Conservation (phyloP, 2,329 filamentous ascomycete species). For the Colletotrichum chrysophilum region DNA sequence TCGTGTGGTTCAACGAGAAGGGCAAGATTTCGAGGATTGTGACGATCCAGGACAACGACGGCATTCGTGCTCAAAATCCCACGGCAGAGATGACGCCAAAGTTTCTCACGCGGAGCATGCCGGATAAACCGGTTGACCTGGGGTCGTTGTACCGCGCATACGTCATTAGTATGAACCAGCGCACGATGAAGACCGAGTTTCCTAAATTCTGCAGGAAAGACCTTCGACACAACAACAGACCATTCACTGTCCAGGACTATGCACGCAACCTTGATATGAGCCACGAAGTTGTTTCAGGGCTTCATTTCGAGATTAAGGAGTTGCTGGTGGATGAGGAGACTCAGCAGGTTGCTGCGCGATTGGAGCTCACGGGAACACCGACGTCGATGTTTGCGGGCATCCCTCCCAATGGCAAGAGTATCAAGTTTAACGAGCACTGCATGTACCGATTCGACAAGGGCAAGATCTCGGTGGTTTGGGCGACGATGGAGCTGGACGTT, state of each 20-base stretch:
- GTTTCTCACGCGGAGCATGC: constrained; percentile 2
- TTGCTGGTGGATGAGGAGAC: constrained; percentile 33
- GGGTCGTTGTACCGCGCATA: constrained; percentile 30
- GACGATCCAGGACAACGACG: constrained; percentile 18
- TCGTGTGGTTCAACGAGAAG: constrained; percentile 15
- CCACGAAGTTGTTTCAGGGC: constrained; percentile 30
- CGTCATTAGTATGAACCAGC: constrained; percentile 35
- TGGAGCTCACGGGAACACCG: constrained; percentile 35
- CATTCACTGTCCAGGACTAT: constrained; percentile 29
- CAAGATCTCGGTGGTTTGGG: constrained; percentile 37
- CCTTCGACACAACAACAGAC: constrained; percentile 34
- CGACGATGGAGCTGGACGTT: constrained; percentile 34
- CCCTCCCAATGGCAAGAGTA: constrained; percentile 29
- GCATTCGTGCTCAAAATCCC: background rate
- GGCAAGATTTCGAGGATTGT: constrained; percentile 15
- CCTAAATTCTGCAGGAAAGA: constrained; percentile 28
- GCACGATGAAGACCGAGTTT: constrained; percentile 28
- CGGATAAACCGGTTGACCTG: background rate
- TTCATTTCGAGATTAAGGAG: constrained; percentile 29
- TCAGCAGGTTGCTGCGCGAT: constrained; percentile 35
- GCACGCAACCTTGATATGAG: constrained; percentile 30
- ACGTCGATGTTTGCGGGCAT: constrained; percentile 29
- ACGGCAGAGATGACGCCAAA: constrained; percentile 2
- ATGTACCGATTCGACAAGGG: constrained; percentile 37
- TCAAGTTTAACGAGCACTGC: constrained; percentile 36